Evolutionary conservation across 2,329 filamentous ascomycete species (phyloP).

Genomic region (Aureobasidium musti): DNA sequence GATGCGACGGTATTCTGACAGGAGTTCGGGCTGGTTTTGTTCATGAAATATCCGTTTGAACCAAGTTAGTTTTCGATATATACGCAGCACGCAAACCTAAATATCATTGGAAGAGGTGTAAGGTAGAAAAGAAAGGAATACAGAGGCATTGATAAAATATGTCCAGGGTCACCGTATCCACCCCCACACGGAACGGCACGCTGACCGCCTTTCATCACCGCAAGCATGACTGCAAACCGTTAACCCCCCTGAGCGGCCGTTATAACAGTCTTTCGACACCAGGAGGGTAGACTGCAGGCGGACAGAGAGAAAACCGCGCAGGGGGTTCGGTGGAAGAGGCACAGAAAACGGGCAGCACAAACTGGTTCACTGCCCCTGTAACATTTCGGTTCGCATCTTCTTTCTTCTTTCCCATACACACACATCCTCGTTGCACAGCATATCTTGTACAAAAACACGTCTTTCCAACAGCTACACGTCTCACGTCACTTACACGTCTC

Average conservation of each 20-base stretch:
- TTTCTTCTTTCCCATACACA: background rate
- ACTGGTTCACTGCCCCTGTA: conserved; percentile 8
- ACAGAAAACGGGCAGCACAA: conserved; percentile 23
- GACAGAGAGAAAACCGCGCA: background rate
- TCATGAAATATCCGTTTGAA: too few species aligned
- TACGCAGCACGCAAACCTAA: too few species aligned
- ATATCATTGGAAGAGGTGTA: background rate
- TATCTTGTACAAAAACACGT: conserved; percentile 22
- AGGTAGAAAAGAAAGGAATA: background rate
- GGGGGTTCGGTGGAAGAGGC: background rate
- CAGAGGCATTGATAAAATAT: background rate
- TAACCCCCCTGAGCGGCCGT: conserved; percentile 8
- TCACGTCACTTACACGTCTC: conserved; percentile 6
- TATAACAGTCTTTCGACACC: conserved; percentile 3
- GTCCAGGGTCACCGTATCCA: background rate
- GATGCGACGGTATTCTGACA: too few species aligned
- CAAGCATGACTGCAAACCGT: background rate
- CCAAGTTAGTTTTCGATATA: too few species aligned
- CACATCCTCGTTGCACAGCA: conserved; percentile 6
- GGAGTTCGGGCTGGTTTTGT: too few species aligned
- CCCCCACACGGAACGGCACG: conserved; percentile 4
- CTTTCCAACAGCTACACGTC: conserved; percentile 1
- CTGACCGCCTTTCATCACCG: background rate
- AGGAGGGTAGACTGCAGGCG: conserved; percentile 2
- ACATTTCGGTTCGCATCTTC: conserved; percentile 21